Percentiles rank a stretch among this genome's conserved stretches.
Evolutionary conservation across 106 monocot genomes (phyloP).

Genomic region (Triglochin maritima): DNA sequence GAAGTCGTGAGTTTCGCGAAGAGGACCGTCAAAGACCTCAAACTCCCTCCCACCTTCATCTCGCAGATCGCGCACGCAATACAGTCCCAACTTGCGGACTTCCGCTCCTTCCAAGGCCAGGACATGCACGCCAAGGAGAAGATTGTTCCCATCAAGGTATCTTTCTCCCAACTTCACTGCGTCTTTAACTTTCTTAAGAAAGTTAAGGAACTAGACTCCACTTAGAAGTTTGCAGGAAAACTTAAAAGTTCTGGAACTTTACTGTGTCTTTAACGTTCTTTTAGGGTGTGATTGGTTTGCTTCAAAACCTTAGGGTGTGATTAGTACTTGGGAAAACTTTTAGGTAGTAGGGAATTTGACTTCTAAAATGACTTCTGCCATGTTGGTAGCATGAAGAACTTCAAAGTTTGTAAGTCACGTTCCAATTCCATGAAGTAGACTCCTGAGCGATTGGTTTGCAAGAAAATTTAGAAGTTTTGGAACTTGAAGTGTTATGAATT

Average conservation of each 20-base stretch:
- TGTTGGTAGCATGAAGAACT: too few species aligned
- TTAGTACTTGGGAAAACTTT: not conserved
- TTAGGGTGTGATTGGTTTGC: not conserved
- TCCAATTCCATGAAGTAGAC: too few species aligned
- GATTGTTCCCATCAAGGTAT: slow-evolving; percentile 82
- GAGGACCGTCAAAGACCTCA: slow-evolving; percentile 88
- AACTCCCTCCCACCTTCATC: slow-evolving; percentile 69
- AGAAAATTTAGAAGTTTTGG: too few species aligned
- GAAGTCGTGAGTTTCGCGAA: slow-evolving; percentile 74
- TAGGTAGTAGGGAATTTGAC: too few species aligned
- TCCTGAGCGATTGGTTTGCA: too few species aligned
- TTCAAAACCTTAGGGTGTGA: not conserved
- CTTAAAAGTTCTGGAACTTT: not conserved
- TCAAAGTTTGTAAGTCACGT: too few species aligned
- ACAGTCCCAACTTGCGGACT: slow-evolving; percentile 81
- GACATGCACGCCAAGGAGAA: slow-evolving; percentile 81
- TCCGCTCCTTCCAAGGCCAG: slow-evolving; percentile 81
- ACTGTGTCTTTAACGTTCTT: not conserved
- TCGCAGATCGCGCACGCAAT: slow-evolving; percentile 83
- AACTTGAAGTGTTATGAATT: too few species aligned
- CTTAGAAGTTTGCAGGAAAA: not conserved
- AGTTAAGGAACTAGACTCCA: too few species aligned
- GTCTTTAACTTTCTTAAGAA: not conserved
- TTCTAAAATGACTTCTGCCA: too few species aligned
- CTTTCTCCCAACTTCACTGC: not conserved